Evolutionary conservation across 2,329 filamentous ascomycete species (phyloP).

Genomic region (Colletotrichum sojae): DNA sequence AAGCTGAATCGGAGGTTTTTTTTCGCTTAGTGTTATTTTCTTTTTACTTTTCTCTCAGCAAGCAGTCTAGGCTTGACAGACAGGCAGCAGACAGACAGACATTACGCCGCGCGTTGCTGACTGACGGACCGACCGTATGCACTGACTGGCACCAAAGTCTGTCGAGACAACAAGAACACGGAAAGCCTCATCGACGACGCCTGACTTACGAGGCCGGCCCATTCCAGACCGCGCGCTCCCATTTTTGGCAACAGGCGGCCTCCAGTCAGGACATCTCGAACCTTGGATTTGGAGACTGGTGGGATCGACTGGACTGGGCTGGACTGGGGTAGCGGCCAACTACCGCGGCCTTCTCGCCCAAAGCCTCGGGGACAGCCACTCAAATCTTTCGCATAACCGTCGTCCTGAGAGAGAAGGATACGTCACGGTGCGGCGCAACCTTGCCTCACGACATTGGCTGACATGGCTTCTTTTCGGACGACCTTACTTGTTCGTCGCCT

Average conservation of each 20-base stretch:
- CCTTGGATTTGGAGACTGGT: constrained; percentile 36
- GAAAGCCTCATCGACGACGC: constrained; percentile 16
- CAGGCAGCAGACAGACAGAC: constrained; percentile 20
- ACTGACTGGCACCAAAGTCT: constrained; percentile 28
- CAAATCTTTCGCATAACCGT: constrained; percentile 32
- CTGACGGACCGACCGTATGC: constrained; percentile 26
- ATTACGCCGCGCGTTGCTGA: constrained; percentile 19
- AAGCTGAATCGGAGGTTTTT: constrained; percentile 17
- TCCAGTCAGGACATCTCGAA: constrained; percentile 40
- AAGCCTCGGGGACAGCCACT: constrained; percentile 39
- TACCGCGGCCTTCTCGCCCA: constrained; percentile 29
- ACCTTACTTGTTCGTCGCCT: constrained; percentile 5
- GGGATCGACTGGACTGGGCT: not conserved
- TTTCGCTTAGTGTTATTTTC: too few species aligned
- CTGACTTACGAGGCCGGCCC: constrained; percentile 14
- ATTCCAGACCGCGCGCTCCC: constrained; percentile 25
- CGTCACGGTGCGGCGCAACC: constrained; percentile 40
- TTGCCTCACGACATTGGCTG: constrained; percentile 36
- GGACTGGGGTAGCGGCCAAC: constrained; percentile 6
- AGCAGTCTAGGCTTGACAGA: not conserved
- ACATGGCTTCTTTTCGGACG: constrained; percentile 15
- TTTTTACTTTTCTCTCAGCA: constrained; percentile 11
- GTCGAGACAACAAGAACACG: constrained; percentile 11
- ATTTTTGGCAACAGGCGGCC: constrained; percentile 37
- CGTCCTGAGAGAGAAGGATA: constrained; percentile 25